Conservation (phyloP, 345 rosid genomes). For the Aquilaria malaccensis region DNA sequence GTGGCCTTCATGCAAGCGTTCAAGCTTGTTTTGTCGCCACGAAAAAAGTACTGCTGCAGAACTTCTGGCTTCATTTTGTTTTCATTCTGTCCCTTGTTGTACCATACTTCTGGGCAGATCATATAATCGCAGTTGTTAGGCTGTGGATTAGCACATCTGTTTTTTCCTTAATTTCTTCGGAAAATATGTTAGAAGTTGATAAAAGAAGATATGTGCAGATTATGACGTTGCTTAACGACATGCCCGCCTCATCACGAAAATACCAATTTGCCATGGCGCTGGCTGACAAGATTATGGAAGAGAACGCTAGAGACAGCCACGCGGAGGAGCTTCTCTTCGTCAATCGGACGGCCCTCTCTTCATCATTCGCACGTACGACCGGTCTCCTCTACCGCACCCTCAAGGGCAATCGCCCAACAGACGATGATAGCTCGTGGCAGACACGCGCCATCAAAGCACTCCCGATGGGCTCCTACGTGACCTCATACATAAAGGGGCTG, state of each 20-base stretch:
- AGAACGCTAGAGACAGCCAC: slow-evolving; percentile 39
- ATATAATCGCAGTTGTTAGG: too few species aligned
- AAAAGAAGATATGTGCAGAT: slow-evolving; percentile 22
- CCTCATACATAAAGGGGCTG: slow-evolving; percentile 44
- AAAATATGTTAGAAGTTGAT: background rate
- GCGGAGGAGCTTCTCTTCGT: slow-evolving; percentile 39
- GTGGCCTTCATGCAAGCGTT: too few species aligned
- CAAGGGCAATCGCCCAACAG: slow-evolving; percentile 19
- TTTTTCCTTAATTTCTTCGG: background rate
- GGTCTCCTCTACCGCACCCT: slow-evolving; percentile 39
- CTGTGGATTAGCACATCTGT: background rate
- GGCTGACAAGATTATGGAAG: slow-evolving; percentile 81
- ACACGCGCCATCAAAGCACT: slow-evolving; percentile 33
- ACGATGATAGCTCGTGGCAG: slow-evolving; percentile 26
- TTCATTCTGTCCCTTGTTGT: too few species aligned
- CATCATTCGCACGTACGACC: slow-evolving; percentile 50
- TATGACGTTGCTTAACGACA: slow-evolving; percentile 49
- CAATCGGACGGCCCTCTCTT: slow-evolving; percentile 47
- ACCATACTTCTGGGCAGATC: too few species aligned
- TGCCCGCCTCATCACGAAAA: slow-evolving; percentile 62
- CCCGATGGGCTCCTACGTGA: slow-evolving; percentile 45
- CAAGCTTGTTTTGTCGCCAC: too few species aligned
- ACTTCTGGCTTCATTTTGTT: too few species aligned
- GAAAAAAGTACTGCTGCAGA: too few species aligned
- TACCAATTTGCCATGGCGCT: slow-evolving; percentile 67